Percentiles rank a stretch among this genome's conserved stretches.
Evolutionary conservation across 73 alveolate species (phyloP).

Genomic region (Paramecium bursaria): DNA sequence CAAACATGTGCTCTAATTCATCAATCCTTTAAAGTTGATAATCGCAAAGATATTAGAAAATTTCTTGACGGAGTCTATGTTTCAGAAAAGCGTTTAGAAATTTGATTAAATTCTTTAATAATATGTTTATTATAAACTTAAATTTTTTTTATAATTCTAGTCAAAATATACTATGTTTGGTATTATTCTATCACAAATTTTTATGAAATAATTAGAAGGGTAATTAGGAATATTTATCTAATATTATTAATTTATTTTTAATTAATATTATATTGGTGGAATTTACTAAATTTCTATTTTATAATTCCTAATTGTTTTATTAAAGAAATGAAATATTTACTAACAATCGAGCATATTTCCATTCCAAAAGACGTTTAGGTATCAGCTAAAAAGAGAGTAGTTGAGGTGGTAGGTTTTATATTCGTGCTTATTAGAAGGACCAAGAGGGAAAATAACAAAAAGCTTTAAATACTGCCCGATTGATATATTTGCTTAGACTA

Average conservation of each 20-base stretch:
- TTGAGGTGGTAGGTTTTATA: constrained; percentile 46
- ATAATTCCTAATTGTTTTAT: no score
- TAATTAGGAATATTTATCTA: no score
- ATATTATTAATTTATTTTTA: no score
- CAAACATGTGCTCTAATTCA: constrained; percentile 84
- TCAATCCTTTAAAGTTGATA: constrained; percentile 86
- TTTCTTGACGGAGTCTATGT: constrained; percentile 97
- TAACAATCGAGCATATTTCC: constrained; percentile 59
- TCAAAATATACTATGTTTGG: no score
- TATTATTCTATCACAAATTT: no score
- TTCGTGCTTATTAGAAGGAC: constrained; percentile 26
- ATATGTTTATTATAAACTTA: no score
- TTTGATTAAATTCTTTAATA: no score
- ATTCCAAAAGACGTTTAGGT: constrained; percentile 59
- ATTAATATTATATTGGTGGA: no score
- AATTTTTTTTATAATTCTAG: no score
- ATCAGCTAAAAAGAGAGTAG: constrained; percentile 55
- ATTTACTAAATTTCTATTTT: no score
- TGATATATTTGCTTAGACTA: constrained; percentile 46
- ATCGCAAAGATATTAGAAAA: constrained; percentile 96
- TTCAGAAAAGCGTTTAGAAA: constrained; percentile 66
- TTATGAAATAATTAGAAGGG: no score
- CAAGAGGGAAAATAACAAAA: constrained; percentile 48
- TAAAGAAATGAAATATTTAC: constrained; percentile 66
- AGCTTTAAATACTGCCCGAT: constrained; percentile 60